phyloP scores from a whole-genome alignment of 345 rosid genomes.

The Clausena lansium region DNA sequence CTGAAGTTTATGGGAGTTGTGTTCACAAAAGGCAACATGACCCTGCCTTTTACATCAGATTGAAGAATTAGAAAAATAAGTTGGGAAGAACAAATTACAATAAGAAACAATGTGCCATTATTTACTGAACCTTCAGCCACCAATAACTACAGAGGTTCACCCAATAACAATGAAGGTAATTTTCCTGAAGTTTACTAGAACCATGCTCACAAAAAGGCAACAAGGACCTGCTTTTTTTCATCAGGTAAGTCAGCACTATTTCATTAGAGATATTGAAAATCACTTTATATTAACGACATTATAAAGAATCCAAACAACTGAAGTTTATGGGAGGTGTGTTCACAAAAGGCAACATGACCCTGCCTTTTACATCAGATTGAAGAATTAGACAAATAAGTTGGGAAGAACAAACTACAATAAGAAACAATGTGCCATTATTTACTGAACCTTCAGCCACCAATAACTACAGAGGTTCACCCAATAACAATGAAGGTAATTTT shows the following conservation, averaged over 20 bases:
- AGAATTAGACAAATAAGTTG: not conserved
- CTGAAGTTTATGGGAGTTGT: conserved; percentile 27
- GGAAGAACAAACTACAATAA: too few species aligned
- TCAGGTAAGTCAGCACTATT: conserved; percentile 21
- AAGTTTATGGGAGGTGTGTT: conserved; percentile 22
- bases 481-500: conserved; percentile 41
- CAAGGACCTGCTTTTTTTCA: conserved; percentile 33
- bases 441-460: conserved; percentile 47
- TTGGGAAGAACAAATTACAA: not conserved
- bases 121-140: conserved; percentile 54
- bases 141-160: conserved; percentile 42
- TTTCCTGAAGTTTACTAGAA: conserved; percentile 32
- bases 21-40: conserved; percentile 28
- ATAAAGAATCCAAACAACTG: too few species aligned
- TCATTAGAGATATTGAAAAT: too few species aligned
- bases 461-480: conserved; percentile 52
- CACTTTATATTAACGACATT: too few species aligned
- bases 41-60: conserved; percentile 43
- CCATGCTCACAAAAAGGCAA: conserved; percentile 30
- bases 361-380: conserved; percentile 41
- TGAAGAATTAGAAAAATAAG: not conserved
- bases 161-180: conserved; percentile 49
- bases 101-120: conserved; percentile 31
- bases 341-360: conserved; percentile 30
- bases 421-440: conserved; percentile 39